Evolutionary conservation across 306 rosid genomes (phyloP).

Genomic region (Ormosia emarginata): DNA sequence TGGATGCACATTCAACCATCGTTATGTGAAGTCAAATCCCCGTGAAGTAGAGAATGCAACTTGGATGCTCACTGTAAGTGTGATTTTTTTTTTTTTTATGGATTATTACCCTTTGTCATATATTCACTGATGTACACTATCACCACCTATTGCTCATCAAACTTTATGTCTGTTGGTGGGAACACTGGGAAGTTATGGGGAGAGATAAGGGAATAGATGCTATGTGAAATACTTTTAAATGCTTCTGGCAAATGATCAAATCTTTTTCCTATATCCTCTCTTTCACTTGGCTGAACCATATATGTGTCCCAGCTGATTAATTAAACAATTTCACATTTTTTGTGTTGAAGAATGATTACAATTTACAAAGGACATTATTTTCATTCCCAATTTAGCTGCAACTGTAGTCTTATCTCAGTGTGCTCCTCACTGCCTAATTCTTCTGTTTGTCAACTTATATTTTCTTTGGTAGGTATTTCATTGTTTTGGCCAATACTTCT

Average conservation of each 20-base stretch:
- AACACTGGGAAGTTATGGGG: not conserved
- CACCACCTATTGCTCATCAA: not conserved
- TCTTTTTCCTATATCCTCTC: not conserved
- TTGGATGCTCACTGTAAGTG: constrained; percentile 93
- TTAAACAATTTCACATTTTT: not conserved
- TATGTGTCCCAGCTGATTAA: not conserved
- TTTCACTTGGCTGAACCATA: not conserved
- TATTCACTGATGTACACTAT: not conserved
- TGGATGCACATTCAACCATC: constrained; percentile 90
- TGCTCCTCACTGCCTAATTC: not conserved
- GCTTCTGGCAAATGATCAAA: not conserved
- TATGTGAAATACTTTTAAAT: not conserved
- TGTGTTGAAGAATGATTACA: not conserved
- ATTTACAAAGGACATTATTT: not conserved
- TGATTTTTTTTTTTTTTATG: not conserved
- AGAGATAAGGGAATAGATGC: not conserved
- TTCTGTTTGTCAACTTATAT: not conserved
- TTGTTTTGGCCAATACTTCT: constrained; percentile 73
- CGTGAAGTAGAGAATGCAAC: constrained; percentile 95
- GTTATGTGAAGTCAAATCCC: constrained; percentile 88
- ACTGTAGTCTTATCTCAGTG: not conserved
- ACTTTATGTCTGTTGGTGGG: not conserved
- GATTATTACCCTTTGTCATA: not conserved
- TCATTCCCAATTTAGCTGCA: not conserved
- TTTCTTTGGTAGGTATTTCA: constrained; percentile 59